Base-by-base conservation (phyloP, 2,329 filamentous ascomycete species). In the Cladophialophora exuberans region DNA sequence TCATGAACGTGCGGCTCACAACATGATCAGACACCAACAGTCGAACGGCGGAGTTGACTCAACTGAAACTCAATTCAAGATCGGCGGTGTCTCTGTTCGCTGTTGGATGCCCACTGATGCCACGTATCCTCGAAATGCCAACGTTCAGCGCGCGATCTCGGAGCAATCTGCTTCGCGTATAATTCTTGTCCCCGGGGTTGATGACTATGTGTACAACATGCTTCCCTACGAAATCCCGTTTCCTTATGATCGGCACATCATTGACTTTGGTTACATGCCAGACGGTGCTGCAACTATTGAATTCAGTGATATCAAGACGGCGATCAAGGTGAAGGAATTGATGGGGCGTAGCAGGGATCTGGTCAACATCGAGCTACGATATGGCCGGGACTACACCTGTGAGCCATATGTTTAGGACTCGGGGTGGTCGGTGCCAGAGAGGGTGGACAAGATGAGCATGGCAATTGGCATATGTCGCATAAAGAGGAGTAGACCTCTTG, bases 51-150 rank as follows among this genome's bases (percentile, higher is more conserved):
- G 36, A 6, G 10, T 28, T 20, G 48, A 17, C 23, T 10, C n/a
- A 9, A 38, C 23, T 25, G 15, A 47, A 15, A 45, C 46, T 28
- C 52, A 51, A 9, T 59, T 64, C 35, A 52, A 52, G 33, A 57
- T 65, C 54, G 53, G 51, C 13, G 56, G 52, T 10, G 26, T 45
- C 11, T 31, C 31, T 11, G 57, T 65, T 17, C 53, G 56, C 15
- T 50, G 56, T 41, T 65, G 60, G 60, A 60, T 59, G 49, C 57
- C 60, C n/a, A 50, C 53, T 7, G 61, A 63, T 47, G 61, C 60
- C 1, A 65, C 63, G 1, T 65, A 65, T 41, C 63, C 63, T 25
- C 57, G 60, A 45, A 56, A 41, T 18, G 41, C 18, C 11, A 48
- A 61, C 6, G 30, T 65, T 7, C 56, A 61, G n/a, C 46, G 55